phyloP scores from a whole-genome alignment of 2,329 filamentous ascomycete genomes.

The Colletotrichum liriopes region DNA sequence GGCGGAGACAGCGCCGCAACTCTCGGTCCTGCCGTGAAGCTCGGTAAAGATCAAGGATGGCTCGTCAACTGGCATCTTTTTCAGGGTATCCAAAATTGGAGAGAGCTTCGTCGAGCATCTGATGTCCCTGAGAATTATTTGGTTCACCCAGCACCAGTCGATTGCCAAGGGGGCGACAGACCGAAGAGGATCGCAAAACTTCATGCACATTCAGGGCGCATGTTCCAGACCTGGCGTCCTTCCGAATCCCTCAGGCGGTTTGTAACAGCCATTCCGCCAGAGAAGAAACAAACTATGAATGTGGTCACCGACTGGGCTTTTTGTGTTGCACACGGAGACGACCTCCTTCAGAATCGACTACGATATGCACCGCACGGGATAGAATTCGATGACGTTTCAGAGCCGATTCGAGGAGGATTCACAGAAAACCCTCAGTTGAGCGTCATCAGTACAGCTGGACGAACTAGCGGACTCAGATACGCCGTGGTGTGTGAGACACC shows the following conservation, averaged over 20 bases:
- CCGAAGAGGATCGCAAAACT: neutral
- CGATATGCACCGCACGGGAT: slow-evolving; percentile 1
- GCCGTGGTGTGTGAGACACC: slow-evolving; percentile 20
- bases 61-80: slow-evolving; percentile 26
- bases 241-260: neutral
- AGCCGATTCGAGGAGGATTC: neutral
- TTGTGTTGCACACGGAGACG: neutral
- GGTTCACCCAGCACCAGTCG: slow-evolving; percentile 13
- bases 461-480: slow-evolving; percentile 10
- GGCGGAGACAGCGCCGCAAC: neutral
- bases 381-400: slow-evolving; percentile 8
- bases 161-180: neutral
- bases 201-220: neutral
- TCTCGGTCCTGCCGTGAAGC: neutral
- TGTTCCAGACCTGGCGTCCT: neutral
- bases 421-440: neutral
- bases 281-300: neutral
- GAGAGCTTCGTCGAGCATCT: neutral
- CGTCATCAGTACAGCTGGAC: neutral
- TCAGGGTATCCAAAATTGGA: neutral
- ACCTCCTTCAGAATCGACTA: neutral
- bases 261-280: neutral
- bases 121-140: neutral
- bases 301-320: slow-evolving; percentile 27
- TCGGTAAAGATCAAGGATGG: neutral